A percentile compares a stretch with the other conserved stretches of the same genome.
phyloP scores from a whole-genome alignment of 2,329 filamentous ascomycete genomes.

The Proliferodiscus dingleyae region DNA sequence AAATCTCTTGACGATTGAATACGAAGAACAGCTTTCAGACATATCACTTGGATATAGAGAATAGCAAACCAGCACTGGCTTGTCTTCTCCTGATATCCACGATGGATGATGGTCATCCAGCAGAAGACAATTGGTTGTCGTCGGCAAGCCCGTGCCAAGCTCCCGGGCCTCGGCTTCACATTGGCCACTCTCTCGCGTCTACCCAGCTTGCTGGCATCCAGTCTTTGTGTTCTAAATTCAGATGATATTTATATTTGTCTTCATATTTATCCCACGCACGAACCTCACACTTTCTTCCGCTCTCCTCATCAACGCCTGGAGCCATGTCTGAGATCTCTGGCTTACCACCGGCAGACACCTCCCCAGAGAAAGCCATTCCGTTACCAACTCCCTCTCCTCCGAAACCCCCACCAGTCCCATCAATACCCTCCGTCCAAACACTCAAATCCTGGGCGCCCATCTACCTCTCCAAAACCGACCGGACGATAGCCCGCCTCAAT shows the following conservation, averaged over 20 bases:
- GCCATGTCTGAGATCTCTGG: constrained; percentile 26
- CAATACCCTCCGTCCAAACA: constrained; percentile 15
- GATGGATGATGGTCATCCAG: too few species aligned
- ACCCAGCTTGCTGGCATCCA: too few species aligned
- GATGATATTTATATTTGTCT: not conserved
- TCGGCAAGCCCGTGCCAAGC: too few species aligned
- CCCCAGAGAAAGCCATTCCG: constrained; percentile 16
- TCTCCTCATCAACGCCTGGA: not conserved
- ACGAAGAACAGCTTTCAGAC: too few species aligned
- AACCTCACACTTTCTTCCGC: not conserved
- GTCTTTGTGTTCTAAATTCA: too few species aligned
- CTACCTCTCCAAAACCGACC: constrained; percentile 30
- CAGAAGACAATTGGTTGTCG: too few species aligned
- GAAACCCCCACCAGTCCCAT: constrained; percentile 15
- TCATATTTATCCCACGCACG: not conserved
- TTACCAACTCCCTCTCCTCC: constrained; percentile 11
- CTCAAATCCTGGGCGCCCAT: constrained; percentile 28
- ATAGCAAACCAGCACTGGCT: too few species aligned
- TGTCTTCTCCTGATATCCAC: too few species aligned
- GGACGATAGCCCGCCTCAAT: constrained; percentile 45
- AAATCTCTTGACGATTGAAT: too few species aligned
- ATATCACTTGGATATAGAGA: too few species aligned
- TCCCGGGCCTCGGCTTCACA: too few species aligned
- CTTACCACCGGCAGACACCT: constrained; percentile 19
- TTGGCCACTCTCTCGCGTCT: too few species aligned